Conservation (phyloP, 176 grass and related monocot genomes). For the Musa acuminata region DNA sequence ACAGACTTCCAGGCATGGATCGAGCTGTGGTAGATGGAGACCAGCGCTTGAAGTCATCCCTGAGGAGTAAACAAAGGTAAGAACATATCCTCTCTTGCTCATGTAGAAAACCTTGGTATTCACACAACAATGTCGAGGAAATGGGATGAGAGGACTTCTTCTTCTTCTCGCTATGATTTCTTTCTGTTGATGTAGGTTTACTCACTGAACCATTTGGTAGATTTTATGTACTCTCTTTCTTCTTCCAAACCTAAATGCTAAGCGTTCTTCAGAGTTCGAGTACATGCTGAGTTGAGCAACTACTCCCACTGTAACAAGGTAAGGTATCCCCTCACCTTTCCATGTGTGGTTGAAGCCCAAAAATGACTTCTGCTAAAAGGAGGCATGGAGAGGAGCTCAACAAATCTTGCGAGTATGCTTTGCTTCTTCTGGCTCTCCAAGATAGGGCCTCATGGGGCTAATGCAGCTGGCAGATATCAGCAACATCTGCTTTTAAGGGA, state of each 20-base stretch:
- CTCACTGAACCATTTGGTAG: too few species aligned
- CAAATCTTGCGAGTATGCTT: neutral
- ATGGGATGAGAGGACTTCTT: neutral
- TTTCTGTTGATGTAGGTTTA: too few species aligned
- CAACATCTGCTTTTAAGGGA: neutral
- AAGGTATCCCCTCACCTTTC: neutral
- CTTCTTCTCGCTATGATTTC: too few species aligned
- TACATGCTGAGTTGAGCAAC: too few species aligned
- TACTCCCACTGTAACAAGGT: neutral
- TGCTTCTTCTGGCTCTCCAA: neutral
- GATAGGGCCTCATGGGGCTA: neutral
- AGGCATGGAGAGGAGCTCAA: neutral
- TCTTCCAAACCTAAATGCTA: too few species aligned
- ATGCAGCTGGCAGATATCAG: neutral
- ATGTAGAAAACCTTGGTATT: neutral
- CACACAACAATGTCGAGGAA: neutral
- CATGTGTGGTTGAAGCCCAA: neutral
- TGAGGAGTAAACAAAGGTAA: neutral
- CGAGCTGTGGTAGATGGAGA: neutral
- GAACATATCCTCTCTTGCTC: neutral
- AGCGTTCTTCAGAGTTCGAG: too few species aligned
- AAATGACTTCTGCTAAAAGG: neutral
- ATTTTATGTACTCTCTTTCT: too few species aligned
- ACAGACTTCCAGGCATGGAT: neutral
- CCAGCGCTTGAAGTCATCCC: conserved; percentile 8